Percentiles rank a stretch among this genome's conserved stretches.
Evolutionary conservation across 192 early-diverging fungal genomes (phyloP).

Genomic region (Borealophlyctis nickersoniae): DNA sequence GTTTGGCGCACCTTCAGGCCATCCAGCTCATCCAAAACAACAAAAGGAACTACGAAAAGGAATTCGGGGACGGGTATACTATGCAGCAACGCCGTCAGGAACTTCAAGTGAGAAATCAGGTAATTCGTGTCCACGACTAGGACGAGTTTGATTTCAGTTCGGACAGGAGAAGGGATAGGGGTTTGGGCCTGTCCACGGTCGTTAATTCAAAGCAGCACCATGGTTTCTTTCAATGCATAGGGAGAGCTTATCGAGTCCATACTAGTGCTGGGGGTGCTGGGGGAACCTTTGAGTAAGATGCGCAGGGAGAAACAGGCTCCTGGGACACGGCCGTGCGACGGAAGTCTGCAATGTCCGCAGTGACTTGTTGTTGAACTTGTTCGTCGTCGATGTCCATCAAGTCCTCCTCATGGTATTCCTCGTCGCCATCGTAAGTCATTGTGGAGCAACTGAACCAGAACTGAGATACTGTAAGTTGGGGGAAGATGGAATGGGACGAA

Average conservation of each 20-base stretch:
- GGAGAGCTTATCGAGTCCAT: too few relatives aligned
- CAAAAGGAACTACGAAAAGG: conserved; percentile 18
- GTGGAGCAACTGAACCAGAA: too few relatives aligned
- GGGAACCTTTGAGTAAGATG: not conserved
- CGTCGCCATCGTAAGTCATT: too few relatives aligned
- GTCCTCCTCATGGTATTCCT: too few relatives aligned
- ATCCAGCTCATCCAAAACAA: conserved; percentile 27
- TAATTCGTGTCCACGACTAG: conserved; percentile 26
- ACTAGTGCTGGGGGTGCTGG: not conserved
- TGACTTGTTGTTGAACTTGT: not conserved
- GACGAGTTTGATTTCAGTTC: not conserved
- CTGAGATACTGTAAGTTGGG: too few relatives aligned
- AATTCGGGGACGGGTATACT: conserved; percentile 13
- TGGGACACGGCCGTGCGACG: not conserved
- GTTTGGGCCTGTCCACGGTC: too few relatives aligned
- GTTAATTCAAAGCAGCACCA: too few relatives aligned
- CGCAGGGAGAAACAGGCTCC: not conserved
- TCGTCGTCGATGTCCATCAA: not conserved
- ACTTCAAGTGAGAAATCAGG: conserved; percentile 21
- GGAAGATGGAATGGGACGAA: too few relatives aligned
- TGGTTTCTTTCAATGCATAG: too few relatives aligned
- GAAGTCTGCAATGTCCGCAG: not conserved
- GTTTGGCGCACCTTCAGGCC: conserved; percentile 13
- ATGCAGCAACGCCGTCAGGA: not conserved
- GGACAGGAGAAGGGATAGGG: too few relatives aligned